A percentile compares a stretch with the other conserved stretches of the same genome.
Conservation (phyloP, 352 stramenopile genomes). For the Globisporangium sylvaticum region DNA sequence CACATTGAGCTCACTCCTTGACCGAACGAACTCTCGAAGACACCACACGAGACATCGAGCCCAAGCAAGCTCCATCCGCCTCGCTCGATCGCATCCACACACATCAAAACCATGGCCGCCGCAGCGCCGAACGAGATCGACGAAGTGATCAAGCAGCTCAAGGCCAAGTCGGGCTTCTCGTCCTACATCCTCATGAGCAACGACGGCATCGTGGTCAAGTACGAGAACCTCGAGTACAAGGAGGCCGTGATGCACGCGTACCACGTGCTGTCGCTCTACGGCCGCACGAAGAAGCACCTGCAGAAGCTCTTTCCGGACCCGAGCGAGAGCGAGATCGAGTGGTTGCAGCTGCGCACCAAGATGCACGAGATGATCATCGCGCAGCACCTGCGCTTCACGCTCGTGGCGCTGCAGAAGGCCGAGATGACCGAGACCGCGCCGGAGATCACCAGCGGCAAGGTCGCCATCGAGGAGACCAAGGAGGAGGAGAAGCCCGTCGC, state of each 20-base stretch:
- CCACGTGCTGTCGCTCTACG: slow-evolving; percentile 87
- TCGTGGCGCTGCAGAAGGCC: slow-evolving; percentile 81
- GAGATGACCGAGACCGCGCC: slow-evolving; percentile 27
- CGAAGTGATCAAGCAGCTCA: slow-evolving; percentile 90
- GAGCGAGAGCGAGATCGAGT: slow-evolving; percentile 87
- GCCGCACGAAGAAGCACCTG: slow-evolving; percentile 79
- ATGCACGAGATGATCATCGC: slow-evolving; percentile 92
- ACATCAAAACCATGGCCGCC: slow-evolving; percentile 41
- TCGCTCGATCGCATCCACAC: background rate
- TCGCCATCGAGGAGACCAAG: slow-evolving; percentile 33
- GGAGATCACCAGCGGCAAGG: slow-evolving; percentile 20
- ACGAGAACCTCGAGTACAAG: slow-evolving; percentile 90
- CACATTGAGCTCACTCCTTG: background rate
- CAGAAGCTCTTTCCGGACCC: slow-evolving; percentile 84
- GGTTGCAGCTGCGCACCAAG: slow-evolving; percentile 86
- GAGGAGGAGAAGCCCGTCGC: slow-evolving; percentile 49
- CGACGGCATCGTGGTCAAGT: slow-evolving; percentile 92
- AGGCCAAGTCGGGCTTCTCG: slow-evolving; percentile 86
- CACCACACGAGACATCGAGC: background rate
- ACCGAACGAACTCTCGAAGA: too few relatives aligned
- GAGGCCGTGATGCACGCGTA: slow-evolving; percentile 90
- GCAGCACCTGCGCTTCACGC: slow-evolving; percentile 84
- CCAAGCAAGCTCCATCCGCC: background rate
- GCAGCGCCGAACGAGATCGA: slow-evolving; percentile 89
- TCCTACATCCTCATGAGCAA: slow-evolving; percentile 93